Conservation (phyloP, 805 yeast species). For the Pichia ethanolica region DNA sequence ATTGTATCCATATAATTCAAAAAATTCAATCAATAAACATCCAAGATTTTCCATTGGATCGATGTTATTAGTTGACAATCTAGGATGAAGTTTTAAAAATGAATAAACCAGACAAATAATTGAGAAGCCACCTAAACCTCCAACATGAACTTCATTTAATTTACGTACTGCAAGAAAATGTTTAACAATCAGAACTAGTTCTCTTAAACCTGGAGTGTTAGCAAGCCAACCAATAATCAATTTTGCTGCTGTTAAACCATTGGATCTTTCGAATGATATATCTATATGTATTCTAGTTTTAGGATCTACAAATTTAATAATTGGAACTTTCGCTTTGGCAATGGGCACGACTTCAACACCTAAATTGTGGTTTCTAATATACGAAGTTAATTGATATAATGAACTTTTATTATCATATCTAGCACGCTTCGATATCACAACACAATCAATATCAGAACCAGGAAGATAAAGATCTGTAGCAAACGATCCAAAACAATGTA, state of each 20-base stretch:
- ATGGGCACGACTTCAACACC: conserved; percentile 77
- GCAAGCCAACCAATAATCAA: conserved; percentile 69
- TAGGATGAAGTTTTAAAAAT: conserved; percentile 73
- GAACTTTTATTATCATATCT: conserved; percentile 56
- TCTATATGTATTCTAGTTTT: conserved; percentile 69
- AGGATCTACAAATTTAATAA: conserved; percentile 81
- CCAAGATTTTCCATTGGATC: conserved; percentile 73
- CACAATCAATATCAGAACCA: conserved; percentile 94
- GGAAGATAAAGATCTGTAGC: conserved; percentile 92
- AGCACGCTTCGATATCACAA: conserved; percentile 56
- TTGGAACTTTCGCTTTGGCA: conserved; percentile 88
- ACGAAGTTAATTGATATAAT: conserved; percentile 66
- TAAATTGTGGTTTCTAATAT: conserved; percentile 49
- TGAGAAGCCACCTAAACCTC: conserved; percentile 93
- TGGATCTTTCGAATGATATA: conserved; percentile 78
- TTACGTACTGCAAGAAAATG: conserved; percentile 75
- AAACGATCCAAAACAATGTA: conserved; percentile 86
- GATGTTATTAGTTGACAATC: conserved; percentile 59
- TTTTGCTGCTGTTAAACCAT: conserved; percentile 78
- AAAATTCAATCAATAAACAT: conserved; percentile 78
- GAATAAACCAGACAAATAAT: conserved; percentile 82
- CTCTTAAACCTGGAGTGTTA: conserved; percentile 71
- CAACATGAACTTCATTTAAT: conserved; percentile 80
- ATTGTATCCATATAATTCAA: conserved; percentile 84
- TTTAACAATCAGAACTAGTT: conserved; percentile 73